These are phyloP conservation scores for Phalaenopsis equestris DNA, from an alignment of 106 monocot genomes.

Conservation along the genomic window DNA sequence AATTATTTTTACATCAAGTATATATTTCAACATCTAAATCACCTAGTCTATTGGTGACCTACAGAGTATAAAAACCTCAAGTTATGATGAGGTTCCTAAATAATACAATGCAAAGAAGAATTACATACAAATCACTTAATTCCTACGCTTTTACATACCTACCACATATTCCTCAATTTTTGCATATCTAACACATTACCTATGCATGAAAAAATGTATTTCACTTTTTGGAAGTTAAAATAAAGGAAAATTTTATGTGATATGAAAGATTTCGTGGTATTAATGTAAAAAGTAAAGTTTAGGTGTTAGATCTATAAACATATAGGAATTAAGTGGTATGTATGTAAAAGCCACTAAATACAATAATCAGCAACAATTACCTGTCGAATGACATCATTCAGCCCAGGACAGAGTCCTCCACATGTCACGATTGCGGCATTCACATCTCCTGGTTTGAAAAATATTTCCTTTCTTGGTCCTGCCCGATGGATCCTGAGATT, in stretches of 20 bases:
- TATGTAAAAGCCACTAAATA: neutral
- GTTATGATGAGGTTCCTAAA: neutral
- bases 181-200: too few relatives aligned
- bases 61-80: neutral
- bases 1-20: too few relatives aligned
- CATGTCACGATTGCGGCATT: slow-evolving; percentile 31
- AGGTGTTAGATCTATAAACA: too few relatives aligned
- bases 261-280: too few relatives aligned
- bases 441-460: slow-evolving; percentile 23
- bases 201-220: too few relatives aligned
- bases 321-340: too few relatives aligned
- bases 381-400: slow-evolving; percentile 33
- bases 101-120: neutral
- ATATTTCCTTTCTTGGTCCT: slow-evolving; percentile 26
- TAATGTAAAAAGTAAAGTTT: too few relatives aligned
- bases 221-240: too few relatives aligned
- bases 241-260: too few relatives aligned
- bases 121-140: too few relatives aligned
- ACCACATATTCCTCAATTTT: too few relatives aligned
- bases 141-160: too few relatives aligned
- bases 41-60: neutral
- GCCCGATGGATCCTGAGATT: slow-evolving; percentile 28
- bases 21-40: neutral
- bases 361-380: neutral
- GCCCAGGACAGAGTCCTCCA: slow-evolving; percentile 29